Evolutionary conservation across 768 basidiomycete species (phyloP).

Genomic region (Mycena polygramma): DNA sequence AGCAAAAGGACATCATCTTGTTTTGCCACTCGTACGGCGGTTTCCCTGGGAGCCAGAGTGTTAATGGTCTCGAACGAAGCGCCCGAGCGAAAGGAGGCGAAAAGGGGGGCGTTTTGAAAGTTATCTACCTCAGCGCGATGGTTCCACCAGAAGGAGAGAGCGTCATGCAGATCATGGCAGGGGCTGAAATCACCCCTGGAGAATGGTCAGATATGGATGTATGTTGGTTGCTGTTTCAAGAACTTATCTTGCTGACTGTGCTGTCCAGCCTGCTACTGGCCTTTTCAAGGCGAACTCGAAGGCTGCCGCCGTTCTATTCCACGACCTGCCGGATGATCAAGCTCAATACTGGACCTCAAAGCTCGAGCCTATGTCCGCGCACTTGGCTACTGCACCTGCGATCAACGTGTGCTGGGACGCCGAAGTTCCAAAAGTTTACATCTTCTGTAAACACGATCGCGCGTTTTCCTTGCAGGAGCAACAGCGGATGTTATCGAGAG

Average conservation of each 20-base stretch:
- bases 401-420: conserved; percentile 6
- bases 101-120: conserved; percentile 8
- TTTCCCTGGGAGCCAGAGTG: background rate
- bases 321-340: conserved; percentile 2
- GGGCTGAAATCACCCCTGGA: background rate
- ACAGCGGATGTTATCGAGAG: conserved; percentile 6
- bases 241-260: background rate
- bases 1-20: conserved; percentile 9
- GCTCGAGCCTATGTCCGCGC: background rate
- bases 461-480: conserved; percentile 8
- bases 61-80: conserved; percentile 4
- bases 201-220: background rate
- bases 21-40: conserved; percentile 18
- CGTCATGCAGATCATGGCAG: background rate
- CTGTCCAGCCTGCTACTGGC: background rate
- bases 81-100: conserved; percentile 5
- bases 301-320: background rate
- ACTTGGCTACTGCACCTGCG: background rate
- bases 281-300: background rate
- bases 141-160: conserved; percentile 11
- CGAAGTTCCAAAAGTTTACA: conserved; percentile 13
- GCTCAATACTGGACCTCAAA: background rate
- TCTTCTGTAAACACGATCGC: conserved; percentile 20
- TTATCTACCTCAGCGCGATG: background rate
- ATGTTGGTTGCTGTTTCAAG: background rate